Base-by-base conservation (phyloP, 1,284 basidiomycete genomes). In the Tilletia horrida region DNA sequence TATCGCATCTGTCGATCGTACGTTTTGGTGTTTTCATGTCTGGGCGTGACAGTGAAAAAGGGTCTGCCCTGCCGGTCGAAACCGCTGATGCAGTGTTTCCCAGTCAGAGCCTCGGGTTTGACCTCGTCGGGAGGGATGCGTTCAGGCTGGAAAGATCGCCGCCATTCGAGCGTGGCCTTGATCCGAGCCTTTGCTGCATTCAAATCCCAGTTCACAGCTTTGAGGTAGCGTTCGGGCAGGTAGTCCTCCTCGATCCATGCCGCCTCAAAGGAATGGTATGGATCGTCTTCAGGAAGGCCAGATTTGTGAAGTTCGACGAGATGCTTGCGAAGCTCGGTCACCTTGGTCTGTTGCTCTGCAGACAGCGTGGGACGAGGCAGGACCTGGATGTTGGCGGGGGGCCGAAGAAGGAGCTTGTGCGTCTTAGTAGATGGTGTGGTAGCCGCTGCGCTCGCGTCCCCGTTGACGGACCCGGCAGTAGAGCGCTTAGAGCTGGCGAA, bases 31-130 rank as follows among this genome's bases (percentile, higher is more conserved):
- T 81, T 81, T 55, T 81, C 80, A 14, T 27, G 23, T 3, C 78
- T 75, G 1, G 80, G 79, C 2, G 74, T 67, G 27, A 81, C 76
- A 63, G 81, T 80, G 62, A 81, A 69, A 47, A 80, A 57, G 7
- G 79, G 78, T 8, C 80, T 66, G 23, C 76, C 71, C 1, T 76
- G 67, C 25, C 68, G 67, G 64, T 81, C 80, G 62, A 79, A 81
- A 29, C 79, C 80, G n/a, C 67, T 67, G 40, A 81, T 66, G 31
- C 81, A 62, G 59, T 77, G 76, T 62, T 81, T 81, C 40, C 80
- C 80, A 0, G 77, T 76, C 44, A 75, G 72, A 16, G 69, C 77
- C 59, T 81, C 80, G 11, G 64, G 61, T 1, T 74, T 66, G 4
- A 81, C 73, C 29, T 72, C 71, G 31, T 68, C 70, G 2, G 80